phyloP scores from a whole-genome alignment of 2,329 filamentous ascomycete genomes.

The Passalora sequoiae region DNA sequence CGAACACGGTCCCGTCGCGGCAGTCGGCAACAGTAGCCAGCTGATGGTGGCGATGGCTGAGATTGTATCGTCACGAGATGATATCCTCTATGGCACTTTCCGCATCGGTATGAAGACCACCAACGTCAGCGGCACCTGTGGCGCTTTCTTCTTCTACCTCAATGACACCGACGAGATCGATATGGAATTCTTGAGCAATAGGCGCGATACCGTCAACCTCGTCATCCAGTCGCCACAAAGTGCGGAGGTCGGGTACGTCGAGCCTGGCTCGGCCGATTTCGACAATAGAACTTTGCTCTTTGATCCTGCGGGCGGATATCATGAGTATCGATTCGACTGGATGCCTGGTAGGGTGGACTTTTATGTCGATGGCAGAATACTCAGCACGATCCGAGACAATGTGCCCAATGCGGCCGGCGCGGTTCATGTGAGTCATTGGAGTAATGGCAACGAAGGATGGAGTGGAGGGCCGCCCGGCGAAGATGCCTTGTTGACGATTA shows the following conservation, averaged over 20 bases:
- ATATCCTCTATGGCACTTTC: constrained; percentile 67
- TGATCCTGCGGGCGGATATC: constrained; percentile 59
- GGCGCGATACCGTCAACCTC: constrained; percentile 60
- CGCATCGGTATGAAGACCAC: constrained; percentile 63
- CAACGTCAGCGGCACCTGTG: constrained; percentile 61
- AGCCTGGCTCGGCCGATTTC: constrained; percentile 56
- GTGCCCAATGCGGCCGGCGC: constrained; percentile 57
- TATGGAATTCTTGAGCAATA: constrained; percentile 61
- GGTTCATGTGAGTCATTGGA: constrained; percentile 70
- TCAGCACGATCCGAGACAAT: constrained; percentile 49
- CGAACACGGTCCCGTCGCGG: constrained; percentile 32
- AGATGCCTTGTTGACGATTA: constrained; percentile 60
- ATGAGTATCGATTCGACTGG: constrained; percentile 79
- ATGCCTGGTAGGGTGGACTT: constrained; percentile 58
- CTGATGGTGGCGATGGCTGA: constrained; percentile 57
- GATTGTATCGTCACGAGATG: constrained; percentile 55
- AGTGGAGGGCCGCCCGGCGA: constrained; percentile 61
- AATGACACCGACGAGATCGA: constrained; percentile 78
- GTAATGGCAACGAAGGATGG: constrained; percentile 68
- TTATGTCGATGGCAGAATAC: constrained; percentile 58
- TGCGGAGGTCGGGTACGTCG: constrained; percentile 56
- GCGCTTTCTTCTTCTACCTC: constrained; percentile 77
- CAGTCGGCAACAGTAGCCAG: constrained; percentile 1
- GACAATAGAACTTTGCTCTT: constrained; percentile 58
- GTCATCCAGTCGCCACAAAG: constrained; percentile 67